Percentiles rank a stretch among this genome's conserved stretches.
These are phyloP conservation scores for Dentipellis sp. DNA, from an alignment of 768 basidiomycete genomes.

Conservation along the genomic window DNA sequence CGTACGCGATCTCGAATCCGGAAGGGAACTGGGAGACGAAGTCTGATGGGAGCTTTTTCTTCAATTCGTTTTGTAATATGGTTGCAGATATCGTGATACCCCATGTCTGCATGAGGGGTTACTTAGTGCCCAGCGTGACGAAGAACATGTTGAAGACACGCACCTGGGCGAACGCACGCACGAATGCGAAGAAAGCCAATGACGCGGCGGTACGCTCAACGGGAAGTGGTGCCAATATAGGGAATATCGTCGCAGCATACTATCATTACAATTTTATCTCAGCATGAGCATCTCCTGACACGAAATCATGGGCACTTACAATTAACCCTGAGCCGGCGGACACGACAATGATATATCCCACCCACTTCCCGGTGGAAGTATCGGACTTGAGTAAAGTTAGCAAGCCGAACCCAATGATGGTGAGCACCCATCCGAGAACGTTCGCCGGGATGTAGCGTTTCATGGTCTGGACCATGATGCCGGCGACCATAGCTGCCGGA, in stretches of 20 bases:
- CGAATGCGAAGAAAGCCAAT: constrained; percentile 32
- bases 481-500: constrained; percentile 24
- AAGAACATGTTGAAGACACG: not conserved
- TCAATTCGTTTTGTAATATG: constrained; percentile 43
- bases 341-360: constrained; percentile 20
- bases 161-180: constrained; percentile 28
- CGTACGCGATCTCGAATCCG: constrained; percentile 35
- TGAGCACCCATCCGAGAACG: constrained; percentile 24
- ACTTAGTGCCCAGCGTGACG: no score
- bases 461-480: constrained; percentile 20
- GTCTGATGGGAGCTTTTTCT: constrained; percentile 27
- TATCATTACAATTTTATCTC: not conserved
- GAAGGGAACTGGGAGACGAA: constrained; percentile 27
- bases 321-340: constrained; percentile 20
- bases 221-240: constrained; percentile 37
- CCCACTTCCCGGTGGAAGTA: constrained; percentile 15
- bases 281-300: no score
- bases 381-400: constrained; percentile 21
- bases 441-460: constrained; percentile 26
- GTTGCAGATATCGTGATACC: constrained; percentile 42
- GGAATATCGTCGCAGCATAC: constrained; percentile 24
- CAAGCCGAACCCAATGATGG: constrained; percentile 27
- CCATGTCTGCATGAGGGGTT: constrained; percentile 27
- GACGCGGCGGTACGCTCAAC: constrained; percentile 33
- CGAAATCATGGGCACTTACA: not conserved